phyloP scores from a whole-genome alignment of 495 filamentous ascomycete genomes.

The Aspergillus biplanus region DNA sequence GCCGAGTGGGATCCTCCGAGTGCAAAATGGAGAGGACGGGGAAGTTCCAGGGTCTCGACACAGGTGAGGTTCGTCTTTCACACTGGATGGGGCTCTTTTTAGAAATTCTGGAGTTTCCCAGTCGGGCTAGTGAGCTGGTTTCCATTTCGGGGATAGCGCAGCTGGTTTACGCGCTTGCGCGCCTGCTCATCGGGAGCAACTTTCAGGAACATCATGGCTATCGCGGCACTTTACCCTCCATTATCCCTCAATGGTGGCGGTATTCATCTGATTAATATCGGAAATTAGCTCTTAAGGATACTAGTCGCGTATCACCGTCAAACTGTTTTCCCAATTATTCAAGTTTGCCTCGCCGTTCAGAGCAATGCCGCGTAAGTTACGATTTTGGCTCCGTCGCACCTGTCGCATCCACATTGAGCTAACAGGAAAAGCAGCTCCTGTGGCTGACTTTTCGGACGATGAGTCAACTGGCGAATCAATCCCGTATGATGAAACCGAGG shows the following conservation, averaged over 20 bases:
- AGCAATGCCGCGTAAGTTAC: slow-evolving; percentile 46
- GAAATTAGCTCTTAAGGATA: background rate
- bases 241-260: background rate
- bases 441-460: slow-evolving; percentile 49
- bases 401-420: slow-evolving; percentile 16
- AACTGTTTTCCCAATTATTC: slow-evolving; percentile 39
- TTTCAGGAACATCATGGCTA: slow-evolving; percentile 8
- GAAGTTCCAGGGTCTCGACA: slow-evolving; percentile 17
- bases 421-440: slow-evolving; percentile 35
- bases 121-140: slow-evolving; percentile 39
- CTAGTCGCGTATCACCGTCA: slow-evolving; percentile 28
- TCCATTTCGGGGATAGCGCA: slow-evolving; percentile 42
- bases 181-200: slow-evolving; percentile 21
- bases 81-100: slow-evolving; percentile 29
- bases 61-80: slow-evolving; percentile 20
- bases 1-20: slow-evolving; percentile 22
- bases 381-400: slow-evolving; percentile 22
- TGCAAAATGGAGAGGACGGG: slow-evolving; percentile 13
- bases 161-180: slow-evolving; percentile 26
- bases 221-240: background rate
- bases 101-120: slow-evolving; percentile 38
- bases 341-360: slow-evolving; percentile 29
- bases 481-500: slow-evolving; percentile 39
- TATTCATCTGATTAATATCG: background rate
- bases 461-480: slow-evolving; percentile 50